Evolutionary conservation across 176 grass and related monocot genomes (phyloP), one percentile per base, ranked within the genome.

Genomic region (Tillandsia leiboldiana): DNA sequence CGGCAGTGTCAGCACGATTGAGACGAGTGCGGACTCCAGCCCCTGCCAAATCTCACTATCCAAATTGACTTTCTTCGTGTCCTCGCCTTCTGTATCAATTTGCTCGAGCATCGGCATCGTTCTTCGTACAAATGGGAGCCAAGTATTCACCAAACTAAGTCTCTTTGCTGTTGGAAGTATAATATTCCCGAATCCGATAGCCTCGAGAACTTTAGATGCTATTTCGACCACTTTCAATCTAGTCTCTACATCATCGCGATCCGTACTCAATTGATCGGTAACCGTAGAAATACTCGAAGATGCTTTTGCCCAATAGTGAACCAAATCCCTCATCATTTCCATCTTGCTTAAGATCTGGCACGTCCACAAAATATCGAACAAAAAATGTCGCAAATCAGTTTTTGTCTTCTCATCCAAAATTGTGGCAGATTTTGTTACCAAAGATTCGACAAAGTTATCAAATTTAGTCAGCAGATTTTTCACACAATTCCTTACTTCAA

Each of bases 311-410:
- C 89, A 93, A 80, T 87, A 87, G 12, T 50, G 65, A 79, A 77
- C 84, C 57, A 97, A 47, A 68, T 63, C 69, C 48, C 79, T 87
- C 89, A 90, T 92, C 93, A 97, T 99, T 73, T 99, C 94, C 17
- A 90, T 81, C 76, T 93, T 93, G 79, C n/a, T 83, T 18, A 90
- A 70, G 20, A 93, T 73, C 73, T 93, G 94, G 42, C 87, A 90
- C 65, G 71, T 64, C 94, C 94, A 99, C 17, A 79, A 87, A 56
- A 99, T 70, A 58, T 93, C 87, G 20, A 80, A 87, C 24, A 93
- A 42, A 57, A 83, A 75, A 52, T 66, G 58, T 8, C 78, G 67
- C 17, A 92, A 61, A 27, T 73, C 73, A 75, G 66, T 51, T 24
- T 63, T 63, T 83, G 77, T 69, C 1, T 53, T 18, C 9, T 49